phyloP scores from a whole-genome alignment of 345 rosid genomes.

The Alliaria petiolata region DNA sequence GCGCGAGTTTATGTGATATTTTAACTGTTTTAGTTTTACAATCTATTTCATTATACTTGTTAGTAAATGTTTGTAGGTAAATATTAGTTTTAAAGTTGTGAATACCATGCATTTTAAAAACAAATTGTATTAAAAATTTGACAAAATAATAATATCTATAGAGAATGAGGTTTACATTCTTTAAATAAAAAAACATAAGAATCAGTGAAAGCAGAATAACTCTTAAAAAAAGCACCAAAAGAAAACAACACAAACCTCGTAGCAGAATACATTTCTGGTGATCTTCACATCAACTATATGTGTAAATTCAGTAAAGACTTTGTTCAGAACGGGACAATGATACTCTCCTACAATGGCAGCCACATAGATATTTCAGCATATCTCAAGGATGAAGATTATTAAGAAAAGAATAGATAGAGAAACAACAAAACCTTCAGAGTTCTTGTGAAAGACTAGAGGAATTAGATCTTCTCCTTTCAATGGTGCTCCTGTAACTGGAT shows the following conservation, averaged over 20 bases:
- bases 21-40: too few species aligned
- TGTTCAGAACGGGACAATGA: conserved; percentile 87
- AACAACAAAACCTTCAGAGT: conserved; percentile 62
- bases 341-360: conserved; percentile 59
- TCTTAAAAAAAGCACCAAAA: not conserved
- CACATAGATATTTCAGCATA: not conserved
- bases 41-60: too few species aligned
- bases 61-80: too few species aligned
- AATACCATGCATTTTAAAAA: too few species aligned
- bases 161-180: too few species aligned
- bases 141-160: too few species aligned
- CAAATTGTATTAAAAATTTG: too few species aligned
- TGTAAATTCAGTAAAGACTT: conserved; percentile 88
- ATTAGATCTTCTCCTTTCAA: conserved; percentile 74
- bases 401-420: not conserved
- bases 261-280: conserved; percentile 85
- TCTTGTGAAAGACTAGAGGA: conserved; percentile 77
- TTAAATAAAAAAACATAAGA: too few species aligned
- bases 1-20: too few species aligned
- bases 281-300: conserved; percentile 91
- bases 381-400: not conserved
- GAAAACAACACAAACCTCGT: conserved; percentile 49
- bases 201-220: conserved; percentile 1
- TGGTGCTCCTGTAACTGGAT: conserved; percentile 79
- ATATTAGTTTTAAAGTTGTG: too few species aligned